Evolutionary conservation across 2,329 filamentous ascomycete species (phyloP), one percentile per base, ranked within the genome.

Genomic region (Scytalidium sp.): DNA sequence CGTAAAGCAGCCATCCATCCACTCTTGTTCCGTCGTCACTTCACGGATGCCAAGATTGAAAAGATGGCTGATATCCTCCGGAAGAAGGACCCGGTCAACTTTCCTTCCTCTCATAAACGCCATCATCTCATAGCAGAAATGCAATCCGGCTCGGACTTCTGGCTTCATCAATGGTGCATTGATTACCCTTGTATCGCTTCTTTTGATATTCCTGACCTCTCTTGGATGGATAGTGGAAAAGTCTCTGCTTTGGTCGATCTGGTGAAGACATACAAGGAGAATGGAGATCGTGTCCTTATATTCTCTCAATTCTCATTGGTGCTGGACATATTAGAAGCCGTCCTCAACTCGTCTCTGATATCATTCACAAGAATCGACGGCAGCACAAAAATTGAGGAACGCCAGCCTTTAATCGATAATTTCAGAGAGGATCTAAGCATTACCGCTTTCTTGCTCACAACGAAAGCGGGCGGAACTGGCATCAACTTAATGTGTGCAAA

Each of bases 401-500:
- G 94, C 8, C 94, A 97, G 68, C 82, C 85, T 3, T 81, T 97
- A 56, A 91, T 97, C 58, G 88, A 99, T 67, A 79, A 87, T 41
- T 99, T 96, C 75, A 87, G 90, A 60, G 72, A 81, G 2, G 81
- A 96, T 62, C 71, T 78, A 1, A 76, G 79, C 2, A 96, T 97
- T 46, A 87, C 91, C 0, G 91, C 95, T 1, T 99, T 99, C 68
- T 80, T 99, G 56, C 80, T 99, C 5, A 94, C 89, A 1, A 99
- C 94, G 0, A 93, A 91, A 52, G 92, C 93, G 0, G 94, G 94
- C 46, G 94, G 94, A n/a, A 94, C 93, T 0, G 94, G 94, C 39
- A 95, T 99, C 73, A 99, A 99, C 68, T 73, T 99, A 48, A 94
- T 93, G 7, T 89, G 88, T 29, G 94, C 94, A 3, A 97, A 97